phyloP scores from a whole-genome alignment of 441 rosid genomes.

The Populus hybrid region DNA sequence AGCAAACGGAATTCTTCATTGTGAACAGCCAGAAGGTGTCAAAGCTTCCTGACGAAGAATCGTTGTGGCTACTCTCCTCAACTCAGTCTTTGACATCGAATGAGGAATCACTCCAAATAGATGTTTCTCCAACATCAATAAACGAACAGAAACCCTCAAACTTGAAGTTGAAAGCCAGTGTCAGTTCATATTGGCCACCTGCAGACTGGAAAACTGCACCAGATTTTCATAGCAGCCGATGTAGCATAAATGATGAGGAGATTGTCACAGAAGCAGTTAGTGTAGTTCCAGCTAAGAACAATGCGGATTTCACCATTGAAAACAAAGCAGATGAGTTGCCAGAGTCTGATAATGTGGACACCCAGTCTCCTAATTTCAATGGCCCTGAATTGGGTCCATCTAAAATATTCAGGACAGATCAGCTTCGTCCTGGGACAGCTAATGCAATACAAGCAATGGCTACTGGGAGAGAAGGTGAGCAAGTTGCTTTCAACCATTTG shows the following conservation, averaged over 20 bases:
- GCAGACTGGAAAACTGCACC: constrained; percentile 68
- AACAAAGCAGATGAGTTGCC: constrained; percentile 23
- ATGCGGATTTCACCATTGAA: constrained; percentile 40
- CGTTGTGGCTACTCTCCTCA: constrained; percentile 59
- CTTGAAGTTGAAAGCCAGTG: constrained; percentile 45
- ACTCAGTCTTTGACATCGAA: constrained; percentile 13
- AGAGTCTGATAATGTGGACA: constrained; percentile 20
- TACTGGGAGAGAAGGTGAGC: constrained; percentile 79
- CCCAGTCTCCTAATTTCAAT: neutral
- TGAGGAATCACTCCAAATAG: constrained; percentile 12
- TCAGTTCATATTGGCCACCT: constrained; percentile 64
- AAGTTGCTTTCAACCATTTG: constrained; percentile 71
- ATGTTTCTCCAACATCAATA: constrained; percentile 16
- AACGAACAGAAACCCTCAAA: constrained; percentile 28
- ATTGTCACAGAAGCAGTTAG: constrained; percentile 14
- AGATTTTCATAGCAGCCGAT: constrained; percentile 31
- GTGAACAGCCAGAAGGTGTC: constrained; percentile 72
- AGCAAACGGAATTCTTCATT: constrained; percentile 71
- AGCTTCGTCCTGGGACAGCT: constrained; percentile 48
- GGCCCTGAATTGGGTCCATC: constrained; percentile 22
- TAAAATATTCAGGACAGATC: constrained; percentile 53
- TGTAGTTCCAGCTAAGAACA: constrained; percentile 28
- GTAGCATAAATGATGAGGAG: constrained; percentile 22
- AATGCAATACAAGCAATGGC: constrained; percentile 42
- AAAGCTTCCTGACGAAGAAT: constrained; percentile 63